Base-by-base conservation (phyloP, 1,139 yeast genomes). In the Candida dubliniensis region DNA sequence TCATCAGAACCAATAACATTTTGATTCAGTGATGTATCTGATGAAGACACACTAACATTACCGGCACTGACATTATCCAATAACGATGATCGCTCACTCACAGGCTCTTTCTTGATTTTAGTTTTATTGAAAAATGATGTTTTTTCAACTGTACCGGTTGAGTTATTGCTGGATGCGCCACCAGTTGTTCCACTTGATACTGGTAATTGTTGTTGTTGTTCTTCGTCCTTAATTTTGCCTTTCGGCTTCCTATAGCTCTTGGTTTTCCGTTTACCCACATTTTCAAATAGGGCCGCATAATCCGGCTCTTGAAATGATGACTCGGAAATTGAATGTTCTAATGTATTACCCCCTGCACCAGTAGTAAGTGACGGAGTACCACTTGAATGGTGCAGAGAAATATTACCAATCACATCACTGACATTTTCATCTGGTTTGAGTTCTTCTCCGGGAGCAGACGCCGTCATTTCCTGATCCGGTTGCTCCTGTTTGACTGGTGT, bases 261-360 rank as follows among this genome's bases (percentile, higher is more conserved):
- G 32, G 61, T 65, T 48, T 69, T 68, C 33, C 78, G 56, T 49
- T 72, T 74, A 2, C 77, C 77, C 7, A 74, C 75, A 43, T 71
- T 70, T 47, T 71, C 71, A 52, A 74, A 74, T 27, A 74, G 61
- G 3, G 77, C 76, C 2, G 72, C 77, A 52, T 74, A 74, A 53
- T 74, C 75, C 1, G 77, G 77, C 43, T 67, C 74, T 30, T 44
- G 43, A 15, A 47, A 32, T 44, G 47, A 50, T 5, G 59, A 55
- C 14, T 48, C 49, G 42, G 54, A 58, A 2, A 52, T 43, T 4
- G 52, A 37, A 14, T 42, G 24, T 14, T 50, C 52, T 36, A 48
- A 38, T 8, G 33, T 13, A 31, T 44, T 47, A 27, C 47, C 47
- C 4, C 41, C 40, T 8, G 31, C 6, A 10, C 29, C 15, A 11